Percentiles rank a stretch among this genome's conserved stretches.
These are phyloP conservation scores for Cyberlindnera euphorbiiphila DNA, from an alignment of 805 yeast species.

Conservation along the genomic window DNA sequence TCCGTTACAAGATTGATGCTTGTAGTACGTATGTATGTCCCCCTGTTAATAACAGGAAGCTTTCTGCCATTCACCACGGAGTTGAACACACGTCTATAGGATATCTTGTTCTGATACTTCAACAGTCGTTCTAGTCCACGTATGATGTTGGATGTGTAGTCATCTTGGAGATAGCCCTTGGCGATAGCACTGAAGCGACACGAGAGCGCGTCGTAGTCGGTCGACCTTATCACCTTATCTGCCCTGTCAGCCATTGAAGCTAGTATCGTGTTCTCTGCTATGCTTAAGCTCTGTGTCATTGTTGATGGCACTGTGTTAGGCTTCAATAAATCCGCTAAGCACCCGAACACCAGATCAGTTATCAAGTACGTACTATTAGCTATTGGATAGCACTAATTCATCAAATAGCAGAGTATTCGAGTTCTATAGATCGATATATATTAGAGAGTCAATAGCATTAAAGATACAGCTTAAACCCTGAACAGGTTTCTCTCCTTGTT, in stretches of 20 bases:
- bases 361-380: no score
- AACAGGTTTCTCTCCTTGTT: conserved; percentile 25
- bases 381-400: neutral
- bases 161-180: conserved; percentile 45
- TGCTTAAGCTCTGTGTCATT: no score
- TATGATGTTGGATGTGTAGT: conserved; percentile 17
- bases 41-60: conserved; percentile 65
- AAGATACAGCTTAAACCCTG: conserved; percentile 16
- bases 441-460: no score
- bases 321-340: no score
- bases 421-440: no score
- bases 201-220: conserved; percentile 71
- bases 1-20: conserved; percentile 46
- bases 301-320: no score
- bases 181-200: conserved; percentile 53
- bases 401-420: no score
- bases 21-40: conserved; percentile 59
- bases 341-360: no score
- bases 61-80: conserved; percentile 18
- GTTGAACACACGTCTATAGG: conserved; percentile 19
- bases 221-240: conserved; percentile 28
- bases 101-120: conserved; percentile 21
- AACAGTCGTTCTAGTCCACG: conserved; percentile 22
- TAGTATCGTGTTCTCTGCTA: no score
- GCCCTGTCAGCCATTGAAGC: conserved; percentile 2